These are phyloP conservation scores for Leptographium procerum DNA, from an alignment of 2,329 filamentous ascomycete genomes.

Conservation along the genomic window DNA sequence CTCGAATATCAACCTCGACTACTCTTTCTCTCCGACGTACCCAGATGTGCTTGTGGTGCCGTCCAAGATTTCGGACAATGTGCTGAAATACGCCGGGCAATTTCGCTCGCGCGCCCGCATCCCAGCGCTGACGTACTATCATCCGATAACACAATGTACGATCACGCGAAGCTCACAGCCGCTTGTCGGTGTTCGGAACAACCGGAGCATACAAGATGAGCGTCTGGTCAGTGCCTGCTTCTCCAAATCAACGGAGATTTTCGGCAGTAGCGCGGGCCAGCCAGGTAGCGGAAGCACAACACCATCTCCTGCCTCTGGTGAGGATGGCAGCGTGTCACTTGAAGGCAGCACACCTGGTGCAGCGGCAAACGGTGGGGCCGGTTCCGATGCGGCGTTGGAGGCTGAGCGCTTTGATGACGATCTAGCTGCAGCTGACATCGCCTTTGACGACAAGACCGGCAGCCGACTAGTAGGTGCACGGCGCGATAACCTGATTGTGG, in stretches of 20 bases:
- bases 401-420: constrained; percentile 60
- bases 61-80: constrained; percentile 86
- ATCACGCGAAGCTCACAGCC: constrained; percentile 94
- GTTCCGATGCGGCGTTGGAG: constrained; percentile 29
- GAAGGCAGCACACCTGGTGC: background rate
- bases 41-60: constrained; percentile 78
- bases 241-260: constrained; percentile 47
- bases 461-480: constrained; percentile 70
- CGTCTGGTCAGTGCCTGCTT: constrained; percentile 89
- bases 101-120: constrained; percentile 86
- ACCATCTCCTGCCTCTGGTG: background rate
- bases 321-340: background rate
- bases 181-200: constrained; percentile 71
- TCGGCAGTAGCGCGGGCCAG: constrained; percentile 17
- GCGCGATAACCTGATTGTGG: constrained; percentile 87
- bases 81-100: constrained; percentile 80
- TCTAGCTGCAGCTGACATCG: constrained; percentile 41
- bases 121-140: constrained; percentile 85
- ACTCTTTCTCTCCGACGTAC: constrained; percentile 86
- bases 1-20: constrained; percentile 81
- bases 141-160: constrained; percentile 91
- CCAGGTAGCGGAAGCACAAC: background rate
- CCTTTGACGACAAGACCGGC: constrained; percentile 47
- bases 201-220: constrained; percentile 91
- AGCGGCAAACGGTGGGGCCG: background rate